These are phyloP conservation scores for Melampsora americana DNA, from an alignment of 1,284 basidiomycete species.

Conservation along the genomic window DNA sequence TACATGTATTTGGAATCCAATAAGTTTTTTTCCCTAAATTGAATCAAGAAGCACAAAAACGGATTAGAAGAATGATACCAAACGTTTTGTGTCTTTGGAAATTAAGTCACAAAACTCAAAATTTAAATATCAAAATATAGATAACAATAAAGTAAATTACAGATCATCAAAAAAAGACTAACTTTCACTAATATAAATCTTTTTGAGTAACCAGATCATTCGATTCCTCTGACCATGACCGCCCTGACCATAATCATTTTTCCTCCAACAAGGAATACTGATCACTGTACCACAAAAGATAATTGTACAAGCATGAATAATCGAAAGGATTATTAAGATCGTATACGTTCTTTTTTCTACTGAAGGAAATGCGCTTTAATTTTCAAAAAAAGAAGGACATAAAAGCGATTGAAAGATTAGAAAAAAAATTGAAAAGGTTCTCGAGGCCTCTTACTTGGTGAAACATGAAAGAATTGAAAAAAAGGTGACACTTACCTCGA, in stretches of 20 bases:
- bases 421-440: no score
- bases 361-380: slow-evolving; percentile 27
- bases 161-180: no score
- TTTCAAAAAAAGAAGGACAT: no score
- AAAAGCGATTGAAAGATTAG: neutral
- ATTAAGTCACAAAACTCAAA: no score
- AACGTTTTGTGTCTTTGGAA: no score
- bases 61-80: no score
- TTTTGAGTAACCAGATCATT: slow-evolving; percentile 33
- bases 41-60: slow-evolving; percentile 13
- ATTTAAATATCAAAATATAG: no score
- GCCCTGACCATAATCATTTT: no score
- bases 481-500: slow-evolving; percentile 20
- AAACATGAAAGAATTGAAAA: no score
- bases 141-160: no score
- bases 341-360: slow-evolving; percentile 20
- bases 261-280: no score
- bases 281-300: slow-evolving; percentile 20
- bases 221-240: neutral
- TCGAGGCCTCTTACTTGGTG: no score
- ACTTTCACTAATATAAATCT: slow-evolving; percentile 30
- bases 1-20: slow-evolving; percentile 40
- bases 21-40: slow-evolving; percentile 19
- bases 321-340: slow-evolving; percentile 32
- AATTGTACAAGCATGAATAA: slow-evolving; percentile 41